A percentile compares a stretch with the other conserved stretches of the same genome.
phyloP scores from a whole-genome alignment of 441 rosid genomes.

The Metrosideros polymorpha region DNA sequence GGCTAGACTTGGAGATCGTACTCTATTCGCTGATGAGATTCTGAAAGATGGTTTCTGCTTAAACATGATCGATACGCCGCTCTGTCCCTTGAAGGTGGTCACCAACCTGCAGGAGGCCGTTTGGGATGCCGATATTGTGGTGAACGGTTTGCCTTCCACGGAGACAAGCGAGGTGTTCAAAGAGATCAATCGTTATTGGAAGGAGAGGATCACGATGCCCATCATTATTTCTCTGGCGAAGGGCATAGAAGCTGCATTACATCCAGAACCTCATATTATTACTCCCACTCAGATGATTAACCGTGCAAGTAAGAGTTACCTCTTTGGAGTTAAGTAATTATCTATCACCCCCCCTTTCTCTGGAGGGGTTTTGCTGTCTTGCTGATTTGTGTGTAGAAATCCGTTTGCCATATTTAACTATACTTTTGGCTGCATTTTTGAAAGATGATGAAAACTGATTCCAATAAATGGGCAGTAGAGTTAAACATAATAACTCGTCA shows the following conservation, averaged over 20 bases:
- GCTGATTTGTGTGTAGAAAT: neutral
- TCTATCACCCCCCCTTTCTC: neutral
- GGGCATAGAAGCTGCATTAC: constrained; percentile 87
- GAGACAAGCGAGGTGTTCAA: constrained; percentile 79
- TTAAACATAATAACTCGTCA: no score
- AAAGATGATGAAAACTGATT: no score
- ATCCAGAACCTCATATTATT: constrained; percentile 69
- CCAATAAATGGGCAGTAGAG: no score
- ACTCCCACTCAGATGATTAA: constrained; percentile 94
- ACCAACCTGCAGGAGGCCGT: constrained; percentile 96
- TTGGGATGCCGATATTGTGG: constrained; percentile 97
- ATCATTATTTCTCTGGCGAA: constrained; percentile 79
- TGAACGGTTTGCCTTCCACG: constrained; percentile 93
- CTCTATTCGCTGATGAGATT: constrained; percentile 85
- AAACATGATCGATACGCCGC: constrained; percentile 93
- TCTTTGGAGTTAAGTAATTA: neutral
- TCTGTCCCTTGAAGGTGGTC: constrained; percentile 91
- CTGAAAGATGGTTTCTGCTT: constrained; percentile 96
- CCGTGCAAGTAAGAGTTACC: constrained; percentile 63
- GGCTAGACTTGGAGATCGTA: constrained; percentile 91
- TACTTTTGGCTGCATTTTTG: neutral
- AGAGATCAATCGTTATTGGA: constrained; percentile 81
- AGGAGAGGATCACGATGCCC: constrained; percentile 73
- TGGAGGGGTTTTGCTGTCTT: neutral
- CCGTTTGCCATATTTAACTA: neutral